These are phyloP conservation scores for Vaccinium vitisidaea DNA, from an alignment of 148 eudicot genomes.

Conservation along the genomic window DNA sequence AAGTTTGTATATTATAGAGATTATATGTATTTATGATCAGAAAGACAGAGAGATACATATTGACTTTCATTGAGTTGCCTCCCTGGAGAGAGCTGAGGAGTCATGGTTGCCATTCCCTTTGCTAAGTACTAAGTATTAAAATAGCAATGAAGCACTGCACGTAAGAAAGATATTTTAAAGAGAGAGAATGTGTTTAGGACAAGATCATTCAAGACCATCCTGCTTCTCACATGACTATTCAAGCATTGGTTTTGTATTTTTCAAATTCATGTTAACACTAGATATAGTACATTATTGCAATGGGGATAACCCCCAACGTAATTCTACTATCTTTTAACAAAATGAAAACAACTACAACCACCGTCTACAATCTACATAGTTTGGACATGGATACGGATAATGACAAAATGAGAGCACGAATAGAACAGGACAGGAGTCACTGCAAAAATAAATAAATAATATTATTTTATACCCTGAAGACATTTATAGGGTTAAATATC, in stretches of 20 bases:
- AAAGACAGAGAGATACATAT: neutral
- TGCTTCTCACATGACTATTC: conserved; percentile 45
- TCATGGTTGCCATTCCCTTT: neutral
- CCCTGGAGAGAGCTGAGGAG: neutral
- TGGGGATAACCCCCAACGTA: too few relatives aligned
- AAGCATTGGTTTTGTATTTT: neutral
- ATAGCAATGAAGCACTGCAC: neutral
- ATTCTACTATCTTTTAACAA: too few relatives aligned
- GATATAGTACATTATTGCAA: too few relatives aligned
- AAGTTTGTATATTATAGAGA: neutral
- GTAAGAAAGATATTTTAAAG: neutral
- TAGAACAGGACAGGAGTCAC: too few relatives aligned
- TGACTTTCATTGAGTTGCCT: neutral
- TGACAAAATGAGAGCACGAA: too few relatives aligned
- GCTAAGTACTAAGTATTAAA: neutral
- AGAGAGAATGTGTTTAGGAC: neutral
- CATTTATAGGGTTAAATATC: too few relatives aligned
- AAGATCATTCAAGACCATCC: conserved; percentile 30
- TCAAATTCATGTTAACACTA: neutral
- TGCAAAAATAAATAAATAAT: too few relatives aligned
- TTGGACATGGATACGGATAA: too few relatives aligned
- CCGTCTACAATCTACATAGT: too few relatives aligned
- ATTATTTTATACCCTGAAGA: too few relatives aligned
- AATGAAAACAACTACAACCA: too few relatives aligned
- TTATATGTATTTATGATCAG: neutral